A percentile compares a stretch with the other conserved stretches of the same genome.
Conservation (phyloP, 176 grass and related monocot genomes). For the Leersia perrieri region DNA sequence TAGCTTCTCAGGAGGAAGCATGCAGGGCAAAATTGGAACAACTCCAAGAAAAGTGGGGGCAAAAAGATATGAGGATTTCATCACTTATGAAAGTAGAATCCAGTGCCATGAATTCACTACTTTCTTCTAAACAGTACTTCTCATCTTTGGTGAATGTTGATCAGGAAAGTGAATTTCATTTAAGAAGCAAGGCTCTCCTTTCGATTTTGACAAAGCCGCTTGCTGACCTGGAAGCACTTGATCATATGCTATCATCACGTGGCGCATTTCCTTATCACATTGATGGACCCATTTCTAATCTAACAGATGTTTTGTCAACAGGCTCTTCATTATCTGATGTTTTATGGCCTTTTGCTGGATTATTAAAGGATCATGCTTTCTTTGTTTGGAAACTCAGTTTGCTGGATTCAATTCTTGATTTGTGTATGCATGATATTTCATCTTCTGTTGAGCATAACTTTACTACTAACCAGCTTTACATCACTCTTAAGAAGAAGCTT, state of each 20-base stretch:
- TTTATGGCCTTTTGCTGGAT: slow-evolving; percentile 61
- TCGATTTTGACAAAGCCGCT: slow-evolving; percentile 71
- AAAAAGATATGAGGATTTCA: slow-evolving; percentile 80
- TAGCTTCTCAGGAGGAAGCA: slow-evolving; percentile 93
- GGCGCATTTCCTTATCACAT: slow-evolving; percentile 40
- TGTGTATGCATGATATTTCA: slow-evolving; percentile 85
- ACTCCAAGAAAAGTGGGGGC: slow-evolving; percentile 82
- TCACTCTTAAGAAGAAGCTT: slow-evolving; percentile 80
- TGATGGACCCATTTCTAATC: slow-evolving; percentile 38
- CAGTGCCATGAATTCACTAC: slow-evolving; percentile 64
- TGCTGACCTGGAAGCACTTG: slow-evolving; percentile 67
- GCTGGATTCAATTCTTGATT: slow-evolving; percentile 79
- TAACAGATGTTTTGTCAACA: slow-evolving; percentile 48
- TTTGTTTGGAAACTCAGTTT: slow-evolving; percentile 88
- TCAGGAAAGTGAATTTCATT: slow-evolving; percentile 60
- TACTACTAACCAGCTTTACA: slow-evolving; percentile 77
- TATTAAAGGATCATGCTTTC: slow-evolving; percentile 74
- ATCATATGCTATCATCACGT: slow-evolving; percentile 52
- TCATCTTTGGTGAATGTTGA: slow-evolving; percentile 63
- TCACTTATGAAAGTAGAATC: slow-evolving; percentile 76
- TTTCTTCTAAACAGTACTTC: slow-evolving; percentile 70
- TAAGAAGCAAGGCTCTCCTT: slow-evolving; percentile 69
- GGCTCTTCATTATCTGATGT: slow-evolving; percentile 66
- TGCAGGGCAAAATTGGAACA: slow-evolving; percentile 86
- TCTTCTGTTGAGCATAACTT: slow-evolving; percentile 75